Evolutionary conservation across 2,329 filamentous ascomycete genomes (phyloP), one percentile per base, ranked within the genome.

Genomic region (Hysterium pulicare): DNA sequence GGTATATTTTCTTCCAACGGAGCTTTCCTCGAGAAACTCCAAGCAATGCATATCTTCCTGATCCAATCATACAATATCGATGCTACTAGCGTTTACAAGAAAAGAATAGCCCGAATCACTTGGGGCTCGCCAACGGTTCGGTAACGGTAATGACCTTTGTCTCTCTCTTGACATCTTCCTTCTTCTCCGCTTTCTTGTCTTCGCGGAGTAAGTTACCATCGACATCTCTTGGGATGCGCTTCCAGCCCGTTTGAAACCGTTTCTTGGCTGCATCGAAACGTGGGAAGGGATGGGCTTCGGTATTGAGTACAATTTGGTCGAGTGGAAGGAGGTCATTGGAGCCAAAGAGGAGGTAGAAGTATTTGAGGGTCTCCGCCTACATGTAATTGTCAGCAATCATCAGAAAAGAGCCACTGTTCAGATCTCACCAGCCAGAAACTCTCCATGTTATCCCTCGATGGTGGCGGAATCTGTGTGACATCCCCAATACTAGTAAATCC

Each of bases 341-440:
- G 2, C 88, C 90, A 71, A 98, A 98, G 24, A 98, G 76, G 31
- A 98, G 80, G 67, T 95, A 98, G 65, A 98, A 86, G 66, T 98
- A 98, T 71, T 98, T 98, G 33, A 98, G 75, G 17, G 93, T 98
- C 72, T 98, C 93, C 35, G 93, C 90, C 86, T 89, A 22, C 33
- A 30, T 24, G 10, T 10, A 37, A 37, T 38, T 24, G 16, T 20
- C 10, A 21, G 23, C 3, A 16, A 11, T 24, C 5, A 15, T 24
- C 3, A 20, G n/a, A 32, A 34, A 15, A 23, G 28, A 22, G 15
- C 3, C 13, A 28, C 30, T 38, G 73, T 30, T 5, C 20, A 17
- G 28, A n/a, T 70, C 84, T 71, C 71, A 88, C 86, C 74, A 98
- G 79, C 93, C 93, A 98, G 71, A 97, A 97, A 63, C 89, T 94